Base-by-base conservation (phyloP, 345 rosid genomes). In the Camelina sativa region DNA sequence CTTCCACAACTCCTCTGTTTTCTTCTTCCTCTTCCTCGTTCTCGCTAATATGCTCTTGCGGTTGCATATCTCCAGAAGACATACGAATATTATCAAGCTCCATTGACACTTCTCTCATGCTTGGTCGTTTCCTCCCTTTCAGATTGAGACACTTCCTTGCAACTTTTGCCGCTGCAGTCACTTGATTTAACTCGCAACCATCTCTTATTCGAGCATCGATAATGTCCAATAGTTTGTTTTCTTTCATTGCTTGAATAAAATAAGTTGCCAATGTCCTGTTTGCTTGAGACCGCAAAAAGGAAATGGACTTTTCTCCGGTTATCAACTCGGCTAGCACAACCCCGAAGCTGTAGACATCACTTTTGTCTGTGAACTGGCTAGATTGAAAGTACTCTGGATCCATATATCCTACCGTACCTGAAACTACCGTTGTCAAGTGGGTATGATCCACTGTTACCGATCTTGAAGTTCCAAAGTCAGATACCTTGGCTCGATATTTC, bases 381-480 rank as follows among this genome's bases (percentile, higher is more conserved):
- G 68, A 63, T 3, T 63, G 68, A 11, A 44, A 46, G 6, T 63
- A 63, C 0, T 63, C 68, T 5, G 68, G 68, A 63, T 63, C 68
- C n/a, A 63, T 0, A n/a, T 63, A 63, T 63, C 68, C 68, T 3
- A n/a, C 40, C 0, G 68, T 63, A 9, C 68, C 68, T 5, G 54
- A 63, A 25, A 63, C 23, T 44, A 63, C 40, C 1, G 71, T 66
- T 34, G 71, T 66, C 32, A 66, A 13, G 22, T 66, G 71, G 43
- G 71, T 66, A 51, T 66, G 71, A 34, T 50, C 71, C 59, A 50
- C 71, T 11, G 71, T 66, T 34, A 66, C 71, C 1, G 71, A 17
- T 17, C 71, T 66, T 66, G 70, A 65, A 2, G 70, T 65, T 17
- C 70, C 70, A 65, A 65, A 65, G 8, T 65, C 70, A 17, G 70